Evolutionary conservation across 345 rosid genomes (phyloP).

Genomic region (Populus ilicifolia): DNA sequence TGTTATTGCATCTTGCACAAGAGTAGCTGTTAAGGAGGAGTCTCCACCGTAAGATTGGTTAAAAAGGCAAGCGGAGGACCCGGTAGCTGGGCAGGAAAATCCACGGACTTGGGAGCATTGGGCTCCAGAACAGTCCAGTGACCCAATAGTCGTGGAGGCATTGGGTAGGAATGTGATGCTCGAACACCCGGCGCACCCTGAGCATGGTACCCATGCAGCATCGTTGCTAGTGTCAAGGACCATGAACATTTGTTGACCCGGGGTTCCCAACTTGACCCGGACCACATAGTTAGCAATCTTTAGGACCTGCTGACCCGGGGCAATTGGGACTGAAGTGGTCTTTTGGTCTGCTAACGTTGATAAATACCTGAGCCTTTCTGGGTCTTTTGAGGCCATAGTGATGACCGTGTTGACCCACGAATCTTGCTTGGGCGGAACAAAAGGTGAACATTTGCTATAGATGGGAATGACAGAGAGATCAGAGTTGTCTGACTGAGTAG

Average conservation of each 20-base stretch:
- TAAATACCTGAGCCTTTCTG: slow-evolving; percentile 54
- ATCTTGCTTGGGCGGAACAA: slow-evolving; percentile 40
- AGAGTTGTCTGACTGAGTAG: slow-evolving; percentile 30
- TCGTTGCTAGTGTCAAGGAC: slow-evolving; percentile 79
- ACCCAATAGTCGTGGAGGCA: slow-evolving; percentile 48
- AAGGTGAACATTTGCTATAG: slow-evolving; percentile 78
- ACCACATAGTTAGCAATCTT: slow-evolving; percentile 62
- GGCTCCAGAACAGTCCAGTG: slow-evolving; percentile 60
- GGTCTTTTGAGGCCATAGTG: slow-evolving; percentile 66
- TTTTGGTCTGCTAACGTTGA: slow-evolving; percentile 47
- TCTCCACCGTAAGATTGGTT: slow-evolving; percentile 87
- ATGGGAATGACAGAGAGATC: slow-evolving; percentile 67
- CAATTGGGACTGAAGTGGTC: slow-evolving; percentile 55
- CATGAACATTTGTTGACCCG: slow-evolving; percentile 76
- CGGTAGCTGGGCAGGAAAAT: slow-evolving; percentile 54
- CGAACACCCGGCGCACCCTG: slow-evolving; percentile 67
- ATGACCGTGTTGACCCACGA: slow-evolving; percentile 57
- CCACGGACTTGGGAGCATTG: slow-evolving; percentile 72
- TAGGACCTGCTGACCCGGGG: slow-evolving; percentile 52
- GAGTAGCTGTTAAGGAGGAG: slow-evolving; percentile 65
- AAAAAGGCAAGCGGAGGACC: slow-evolving; percentile 47
- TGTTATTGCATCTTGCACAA: slow-evolving; percentile 52
- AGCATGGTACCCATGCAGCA: slow-evolving; percentile 72
- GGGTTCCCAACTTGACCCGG: slow-evolving; percentile 67
- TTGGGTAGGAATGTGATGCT: slow-evolving; percentile 43